A percentile compares a stretch with the other conserved stretches of the same genome.
phyloP scores from a whole-genome alignment of 441 rosid genomes.

The Lepidium campestre region DNA sequence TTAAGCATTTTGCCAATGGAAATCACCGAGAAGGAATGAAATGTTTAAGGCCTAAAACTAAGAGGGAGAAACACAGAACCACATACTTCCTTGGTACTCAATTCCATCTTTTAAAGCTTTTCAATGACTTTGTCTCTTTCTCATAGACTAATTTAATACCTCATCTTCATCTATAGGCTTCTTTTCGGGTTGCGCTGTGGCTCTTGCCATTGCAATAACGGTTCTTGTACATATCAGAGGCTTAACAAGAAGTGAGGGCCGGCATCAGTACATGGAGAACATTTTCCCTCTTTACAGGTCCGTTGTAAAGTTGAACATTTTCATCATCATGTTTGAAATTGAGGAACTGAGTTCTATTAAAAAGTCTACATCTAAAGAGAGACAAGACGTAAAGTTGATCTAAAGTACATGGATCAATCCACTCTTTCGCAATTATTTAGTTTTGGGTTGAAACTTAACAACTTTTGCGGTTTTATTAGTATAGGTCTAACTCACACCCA shows the following conservation, averaged over 20 bases:
- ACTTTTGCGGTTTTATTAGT: neutral
- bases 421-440: neutral
- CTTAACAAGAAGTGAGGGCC: constrained; percentile 38
- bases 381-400: neutral
- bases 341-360: neutral
- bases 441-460: neutral
- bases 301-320: neutral
- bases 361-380: neutral
- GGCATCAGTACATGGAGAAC: constrained; percentile 59
- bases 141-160: neutral
- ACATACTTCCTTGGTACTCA: constrained; percentile 58
- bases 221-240: constrained; percentile 51
- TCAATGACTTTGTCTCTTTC: neutral
- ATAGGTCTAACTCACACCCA: too few species aligned
- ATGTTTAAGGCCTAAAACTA: constrained; percentile 48
- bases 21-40: constrained; percentile 67
- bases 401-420: neutral
- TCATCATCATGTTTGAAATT: neutral
- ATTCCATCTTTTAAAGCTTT: neutral
- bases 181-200: constrained; percentile 60
- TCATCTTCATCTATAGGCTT: constrained; percentile 40
- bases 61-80: constrained; percentile 56
- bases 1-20: constrained; percentile 72
- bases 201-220: constrained; percentile 47
- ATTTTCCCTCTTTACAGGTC: constrained; percentile 80